phyloP scores from a whole-genome alignment of 108 stramenopile species.

The Fragilaria crotonensis region DNA sequence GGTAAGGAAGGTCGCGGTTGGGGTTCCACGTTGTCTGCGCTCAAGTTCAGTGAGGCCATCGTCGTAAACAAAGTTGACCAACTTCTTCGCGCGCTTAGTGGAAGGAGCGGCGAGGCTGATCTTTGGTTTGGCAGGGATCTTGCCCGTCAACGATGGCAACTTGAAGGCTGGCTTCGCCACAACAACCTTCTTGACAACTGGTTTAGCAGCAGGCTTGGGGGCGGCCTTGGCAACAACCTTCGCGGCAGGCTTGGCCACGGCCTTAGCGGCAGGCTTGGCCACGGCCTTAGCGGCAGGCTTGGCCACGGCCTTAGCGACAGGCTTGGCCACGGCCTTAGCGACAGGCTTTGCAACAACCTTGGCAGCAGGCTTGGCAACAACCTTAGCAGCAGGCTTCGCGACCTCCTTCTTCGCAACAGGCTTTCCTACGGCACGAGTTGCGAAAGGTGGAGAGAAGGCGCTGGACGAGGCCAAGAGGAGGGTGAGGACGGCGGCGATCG shows the following conservation, averaged over 20 bases:
- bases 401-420: conserved; percentile 12
- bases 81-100: conserved; percentile 7
- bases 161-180: conserved; percentile 1
- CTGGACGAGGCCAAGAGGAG: conserved; percentile 30
- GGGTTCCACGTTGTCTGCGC: conserved; percentile 37
- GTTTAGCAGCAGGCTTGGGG: conserved; percentile 1
- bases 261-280: not conserved
- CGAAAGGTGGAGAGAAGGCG: conserved; percentile 39
- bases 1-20: conserved; percentile 36
- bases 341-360: not conserved
- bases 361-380: not conserved
- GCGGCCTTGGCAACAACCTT: conserved; percentile 22
- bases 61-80: conserved; percentile 26
- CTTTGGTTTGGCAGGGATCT: not conserved
- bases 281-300: not conserved
- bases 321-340: not conserved
- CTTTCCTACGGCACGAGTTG: conserved; percentile 41
- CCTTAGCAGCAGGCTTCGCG: conserved; percentile 4
- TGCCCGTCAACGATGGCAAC: not conserved
- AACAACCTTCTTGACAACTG: conserved; percentile 13
- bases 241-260: conserved; percentile 1
- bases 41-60: conserved; percentile 54
- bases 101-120: not conserved
- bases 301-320: conserved; percentile 3
- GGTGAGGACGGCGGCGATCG: conserved; percentile 24